phyloP scores from a whole-genome alignment of 306 rosid genomes.

The Ochetophila trinervis region DNA sequence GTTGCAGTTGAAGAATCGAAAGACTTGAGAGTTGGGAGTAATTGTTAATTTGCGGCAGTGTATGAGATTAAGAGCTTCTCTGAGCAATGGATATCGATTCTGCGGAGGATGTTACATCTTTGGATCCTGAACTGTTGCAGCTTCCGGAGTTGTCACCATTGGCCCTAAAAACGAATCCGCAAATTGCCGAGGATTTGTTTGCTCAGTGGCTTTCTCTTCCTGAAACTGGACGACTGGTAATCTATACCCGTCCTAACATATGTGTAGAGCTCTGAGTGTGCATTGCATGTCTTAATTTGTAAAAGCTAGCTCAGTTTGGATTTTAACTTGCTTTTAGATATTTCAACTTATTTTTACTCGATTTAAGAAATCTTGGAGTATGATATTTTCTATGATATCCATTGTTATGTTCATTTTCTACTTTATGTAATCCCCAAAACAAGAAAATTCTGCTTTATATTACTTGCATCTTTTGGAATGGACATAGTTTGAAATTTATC shows the following conservation, averaged over 20 bases:
- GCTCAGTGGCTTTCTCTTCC: slow-evolving; percentile 84
- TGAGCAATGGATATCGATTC: slow-evolving; percentile 64
- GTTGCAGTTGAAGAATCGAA: slow-evolving; percentile 7
- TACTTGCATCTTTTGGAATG: not conserved
- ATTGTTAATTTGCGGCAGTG: slow-evolving; percentile 1
- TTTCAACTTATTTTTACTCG: no score
- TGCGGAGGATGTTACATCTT: slow-evolving; percentile 38
- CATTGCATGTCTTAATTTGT: not conserved
- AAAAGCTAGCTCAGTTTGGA: not conserved
- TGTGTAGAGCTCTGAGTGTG: not conserved
- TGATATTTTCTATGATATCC: no score
- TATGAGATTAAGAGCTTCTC: not conserved
- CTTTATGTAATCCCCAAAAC: no score
- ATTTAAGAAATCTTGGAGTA: no score
- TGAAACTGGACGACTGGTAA: slow-evolving; percentile 70
- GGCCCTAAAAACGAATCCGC: slow-evolving; percentile 55
- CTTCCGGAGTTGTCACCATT: slow-evolving; percentile 67
- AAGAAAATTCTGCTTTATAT: no score
- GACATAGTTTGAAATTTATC: slow-evolving; percentile 3
- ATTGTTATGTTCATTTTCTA: no score
- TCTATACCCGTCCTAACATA: not conserved
- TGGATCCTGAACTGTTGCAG: slow-evolving; percentile 75
- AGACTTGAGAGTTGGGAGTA: not conserved
- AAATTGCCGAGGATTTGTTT: slow-evolving; percentile 65
- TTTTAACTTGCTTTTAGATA: no score